A percentile compares a stretch with the other conserved stretches of the same genome.
phyloP scores from a whole-genome alignment of 257 asterid genomes.

The Petunia secreta region DNA sequence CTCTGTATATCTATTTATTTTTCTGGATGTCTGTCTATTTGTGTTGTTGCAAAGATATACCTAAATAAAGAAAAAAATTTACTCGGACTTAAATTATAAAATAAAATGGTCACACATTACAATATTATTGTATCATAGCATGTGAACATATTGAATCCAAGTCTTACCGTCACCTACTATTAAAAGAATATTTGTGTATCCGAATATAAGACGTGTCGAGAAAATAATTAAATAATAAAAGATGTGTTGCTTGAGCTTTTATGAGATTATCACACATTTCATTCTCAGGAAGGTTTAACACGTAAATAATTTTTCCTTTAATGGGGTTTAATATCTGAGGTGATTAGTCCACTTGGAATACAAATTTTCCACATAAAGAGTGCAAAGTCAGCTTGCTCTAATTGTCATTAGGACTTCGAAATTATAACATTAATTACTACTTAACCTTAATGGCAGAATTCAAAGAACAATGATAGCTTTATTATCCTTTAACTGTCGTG shows the following conservation, averaged over 20 bases:
- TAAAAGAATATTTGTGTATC: too few species aligned
- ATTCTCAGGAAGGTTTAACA: neutral
- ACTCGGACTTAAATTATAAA: too few species aligned
- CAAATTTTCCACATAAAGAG: constrained; percentile 29
- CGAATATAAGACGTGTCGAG: too few species aligned
- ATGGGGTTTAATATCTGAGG: constrained; percentile 48
- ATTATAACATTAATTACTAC: constrained; percentile 36
- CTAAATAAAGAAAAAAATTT: too few species aligned
- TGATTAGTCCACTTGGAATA: constrained; percentile 40
- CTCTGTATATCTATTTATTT: neutral
- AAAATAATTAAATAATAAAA: too few species aligned
- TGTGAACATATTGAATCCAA: too few species aligned
- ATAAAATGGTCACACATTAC: too few species aligned
- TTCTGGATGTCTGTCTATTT: neutral
- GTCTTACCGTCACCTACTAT: too few species aligned
- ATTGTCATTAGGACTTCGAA: constrained; percentile 43
- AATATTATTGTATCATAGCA: too few species aligned
- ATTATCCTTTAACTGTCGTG: constrained; percentile 21
- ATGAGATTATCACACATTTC: too few species aligned
- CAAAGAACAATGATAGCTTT: constrained; percentile 22
- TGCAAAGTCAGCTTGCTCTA: constrained; percentile 45
- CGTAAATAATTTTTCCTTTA: constrained; percentile 32
- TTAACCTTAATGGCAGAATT: constrained; percentile 33
- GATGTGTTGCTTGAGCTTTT: too few species aligned
- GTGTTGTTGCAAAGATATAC: neutral